These are phyloP conservation scores for Glycyrrhiza uralensis DNA, from an alignment of 306 rosid genomes.

Conservation along the genomic window DNA sequence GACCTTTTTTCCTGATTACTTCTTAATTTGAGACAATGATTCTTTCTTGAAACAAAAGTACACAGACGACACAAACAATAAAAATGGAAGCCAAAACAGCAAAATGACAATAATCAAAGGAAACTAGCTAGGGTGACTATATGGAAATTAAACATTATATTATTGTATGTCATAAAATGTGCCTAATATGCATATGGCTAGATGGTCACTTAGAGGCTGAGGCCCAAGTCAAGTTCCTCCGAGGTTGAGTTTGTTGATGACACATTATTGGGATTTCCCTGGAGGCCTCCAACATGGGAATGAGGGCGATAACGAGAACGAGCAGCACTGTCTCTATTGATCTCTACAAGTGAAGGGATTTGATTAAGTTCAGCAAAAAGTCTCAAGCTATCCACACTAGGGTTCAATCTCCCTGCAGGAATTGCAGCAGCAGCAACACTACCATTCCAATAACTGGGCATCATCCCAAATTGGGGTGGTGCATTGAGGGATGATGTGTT, in stretches of 20 bases:
- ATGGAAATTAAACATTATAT: not conserved
- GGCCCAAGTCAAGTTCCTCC: not conserved
- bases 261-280: not conserved
- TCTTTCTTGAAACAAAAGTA: not conserved
- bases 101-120: no score
- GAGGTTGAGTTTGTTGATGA: not conserved
- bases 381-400: not conserved
- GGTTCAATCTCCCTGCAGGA: not conserved
- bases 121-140: no score
- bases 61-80: not conserved
- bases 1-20: no score
- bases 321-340: no score
- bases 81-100: not conserved
- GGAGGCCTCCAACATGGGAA: no score
- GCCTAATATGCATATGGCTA: no score
- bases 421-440: not conserved
- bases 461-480: not conserved
- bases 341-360: no score
- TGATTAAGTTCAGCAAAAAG: not conserved
- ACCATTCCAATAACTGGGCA: not conserved
- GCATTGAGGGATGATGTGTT: not conserved
- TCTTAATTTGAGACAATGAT: no score
- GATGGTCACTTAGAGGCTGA: not conserved
- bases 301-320: no score
- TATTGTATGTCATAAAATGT: not conserved